Evolutionary conservation across 345 rosid genomes (phyloP), one percentile per base, ranked within the genome.

Genomic region (Gossypium thurberi): DNA sequence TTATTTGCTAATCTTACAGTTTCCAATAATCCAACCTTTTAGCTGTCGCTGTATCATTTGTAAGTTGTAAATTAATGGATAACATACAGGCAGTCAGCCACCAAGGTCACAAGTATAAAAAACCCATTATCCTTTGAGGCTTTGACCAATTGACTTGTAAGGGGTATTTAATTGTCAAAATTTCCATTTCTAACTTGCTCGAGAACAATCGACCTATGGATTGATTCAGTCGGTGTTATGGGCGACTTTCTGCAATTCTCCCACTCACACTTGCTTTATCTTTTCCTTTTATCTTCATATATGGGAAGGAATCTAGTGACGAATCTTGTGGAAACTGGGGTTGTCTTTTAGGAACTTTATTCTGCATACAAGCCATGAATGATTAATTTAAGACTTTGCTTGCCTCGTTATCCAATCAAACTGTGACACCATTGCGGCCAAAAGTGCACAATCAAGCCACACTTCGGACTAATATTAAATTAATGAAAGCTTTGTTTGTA

Each of bases 221-320:
- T 80, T 48, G 65, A 76, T 26, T 26, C 68, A 76, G 82, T 68
- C 83, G 86, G 84, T 70, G 75, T 65, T 14, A 62, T 82, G 78
- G 75, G 55, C 9, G 70, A 53, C 66, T 78, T 70, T 44, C 20
- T 21, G 70, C 53, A 2, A 47, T 28, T 72, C 74, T 74, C 67
- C 69, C 15, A 47, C 56, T 71, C 74, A 71, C 64, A 55, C 73
- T 51, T 51, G 6, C 9, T 71, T 46, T 20, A 44, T 70, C 2
- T 12, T 46, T n/a, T 26, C 46, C 20, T 8, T 11, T 65, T 69
- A 14, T 75, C 70, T 40, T 74, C 63, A 44, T 28, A 18, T 25
- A 57, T 25, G 8, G 58, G 59, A 57, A 53, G 74, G 80, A 77
- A 80, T 73, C 80, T 66, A 13, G 73, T 61, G 82, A 77, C 8